phyloP scores from a whole-genome alignment of 2,329 filamentous ascomycete species.

The Capronia epimyces region DNA sequence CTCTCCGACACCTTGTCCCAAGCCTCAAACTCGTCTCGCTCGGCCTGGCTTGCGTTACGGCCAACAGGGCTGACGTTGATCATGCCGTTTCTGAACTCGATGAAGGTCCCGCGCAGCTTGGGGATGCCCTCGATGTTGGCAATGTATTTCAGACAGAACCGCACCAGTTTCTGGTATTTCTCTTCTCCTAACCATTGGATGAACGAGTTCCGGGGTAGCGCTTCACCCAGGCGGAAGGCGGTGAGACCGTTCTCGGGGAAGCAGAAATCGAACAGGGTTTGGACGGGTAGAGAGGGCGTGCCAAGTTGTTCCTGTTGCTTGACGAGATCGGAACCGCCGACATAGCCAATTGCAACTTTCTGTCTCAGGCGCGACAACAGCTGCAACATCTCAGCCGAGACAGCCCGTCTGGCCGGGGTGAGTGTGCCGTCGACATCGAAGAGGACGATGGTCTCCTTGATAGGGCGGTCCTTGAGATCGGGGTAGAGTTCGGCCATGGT shows the following conservation, averaged over 20 bases:
- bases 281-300: conserved; percentile 62
- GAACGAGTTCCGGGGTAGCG: conserved; percentile 75
- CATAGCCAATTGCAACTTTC: conserved; percentile 83
- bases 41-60: conserved; percentile 73
- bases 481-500: conserved; percentile 50
- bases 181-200: conserved; percentile 87
- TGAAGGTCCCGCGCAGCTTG: conserved; percentile 61
- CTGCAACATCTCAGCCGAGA: conserved; percentile 73
- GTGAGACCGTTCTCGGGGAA: conserved; percentile 96
- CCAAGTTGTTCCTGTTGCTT: conserved; percentile 98
- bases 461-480: conserved; percentile 71
- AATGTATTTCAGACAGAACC: conserved; percentile 57
- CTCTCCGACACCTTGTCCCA: conserved; percentile 76
- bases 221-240: conserved; percentile 74
- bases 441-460: conserved; percentile 89
- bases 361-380: conserved; percentile 75
- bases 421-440: conserved; percentile 97
- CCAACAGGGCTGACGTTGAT: conserved; percentile 60
- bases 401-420: conserved; percentile 71
- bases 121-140: conserved; percentile 54
- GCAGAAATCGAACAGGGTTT: conserved; percentile 89
- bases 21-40: conserved; percentile 74
- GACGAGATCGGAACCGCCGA: conserved; percentile 82
- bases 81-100: conserved; percentile 63
- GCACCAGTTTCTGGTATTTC: conserved; percentile 58